These are phyloP conservation scores for Ophiorrhiza pumila DNA, from an alignment of 257 asterid genomes.

Conservation along the genomic window DNA sequence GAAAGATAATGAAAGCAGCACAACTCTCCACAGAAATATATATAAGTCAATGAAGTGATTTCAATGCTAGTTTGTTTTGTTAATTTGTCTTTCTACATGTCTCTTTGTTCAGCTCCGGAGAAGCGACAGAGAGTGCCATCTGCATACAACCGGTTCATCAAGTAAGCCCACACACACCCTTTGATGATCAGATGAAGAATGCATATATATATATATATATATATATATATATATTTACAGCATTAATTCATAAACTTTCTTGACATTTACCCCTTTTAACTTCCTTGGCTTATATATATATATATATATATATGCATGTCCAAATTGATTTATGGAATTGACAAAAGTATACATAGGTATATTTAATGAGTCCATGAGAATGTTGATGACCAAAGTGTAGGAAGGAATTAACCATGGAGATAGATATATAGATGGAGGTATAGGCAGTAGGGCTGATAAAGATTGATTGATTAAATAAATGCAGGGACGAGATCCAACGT, in stretches of 20 bases:
- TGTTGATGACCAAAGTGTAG: not conserved
- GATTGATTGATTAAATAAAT: slow-evolving; percentile 4
- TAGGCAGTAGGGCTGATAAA: slow-evolving; percentile 4
- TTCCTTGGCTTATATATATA: too few species aligned
- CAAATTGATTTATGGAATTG: not conserved
- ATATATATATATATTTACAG: too few species aligned
- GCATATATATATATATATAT: too few species aligned
- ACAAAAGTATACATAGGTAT: not conserved
- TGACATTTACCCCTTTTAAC: too few species aligned
- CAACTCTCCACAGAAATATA: slow-evolving; percentile 21
- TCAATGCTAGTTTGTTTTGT: slow-evolving; percentile 36
- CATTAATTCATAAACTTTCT: too few species aligned
- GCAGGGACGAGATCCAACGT: slow-evolving; percentile 99
- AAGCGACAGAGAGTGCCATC: slow-evolving; percentile 99
- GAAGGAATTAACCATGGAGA: too few species aligned
- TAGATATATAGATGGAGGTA: not conserved
- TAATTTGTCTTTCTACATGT: slow-evolving; percentile 37
- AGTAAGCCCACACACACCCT: too few species aligned
- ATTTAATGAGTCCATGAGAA: not conserved
- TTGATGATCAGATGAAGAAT: too few species aligned
- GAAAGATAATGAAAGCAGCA: slow-evolving; percentile 26
- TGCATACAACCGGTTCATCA: slow-evolving; percentile 96
- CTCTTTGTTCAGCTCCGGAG: slow-evolving; percentile 77
- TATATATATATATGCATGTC: too few species aligned
- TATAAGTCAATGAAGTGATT: slow-evolving; percentile 53